Evolutionary conservation across 805 yeast species (phyloP), one percentile per base, ranked within the genome.

Genomic region (Ogataea glucozyma): DNA sequence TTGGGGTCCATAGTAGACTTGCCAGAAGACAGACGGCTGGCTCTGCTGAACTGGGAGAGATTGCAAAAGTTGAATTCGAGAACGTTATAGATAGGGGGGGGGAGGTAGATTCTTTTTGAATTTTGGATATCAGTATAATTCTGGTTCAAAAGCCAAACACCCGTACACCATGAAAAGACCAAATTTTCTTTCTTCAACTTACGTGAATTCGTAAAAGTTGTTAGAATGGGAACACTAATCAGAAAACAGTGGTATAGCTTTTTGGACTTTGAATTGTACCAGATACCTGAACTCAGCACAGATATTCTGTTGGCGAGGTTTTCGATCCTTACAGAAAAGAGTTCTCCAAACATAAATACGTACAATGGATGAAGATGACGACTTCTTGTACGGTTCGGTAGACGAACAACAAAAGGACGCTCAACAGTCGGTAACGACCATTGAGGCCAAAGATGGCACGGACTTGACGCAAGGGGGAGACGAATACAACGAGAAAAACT

Each of bases 361-460:
- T 23, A 35, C 26, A 23, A 61, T 61, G 63, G 87, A 82, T 44
- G 87, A 82, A 49, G 88, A 81, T 43, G 86, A 83, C 57, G 87
- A 82, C 16, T 83, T 75, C 57, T 72, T 81, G 46, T 81, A 81
- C 56, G 85, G 85, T 11, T 71, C 79, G 5, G 83, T 70, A 33
- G 75, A 69, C 21, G 61, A 53, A 10, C 37, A 64, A 29, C 41
- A 62, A 21, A 45, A 44, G 24, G 49, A 50, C 31, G 47, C 41
- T 19, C 51, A 51, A 24, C 50, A 54, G 24, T 42, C 52, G 26
- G 40, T 46, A 4, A 50, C 54, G 14, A 48, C 53, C 12, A 46
- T 47, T 21, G 54, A 39, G 51, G 53, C 48, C 35, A 51, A 46
- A 42, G 60, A 51, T 35, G 55, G 52, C 11, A 56, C 46, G 13